A percentile compares a stretch with the other conserved stretches of the same genome.
Conservation (phyloP, 2,329 filamentous ascomycete genomes). For the Fusarium poae region DNA sequence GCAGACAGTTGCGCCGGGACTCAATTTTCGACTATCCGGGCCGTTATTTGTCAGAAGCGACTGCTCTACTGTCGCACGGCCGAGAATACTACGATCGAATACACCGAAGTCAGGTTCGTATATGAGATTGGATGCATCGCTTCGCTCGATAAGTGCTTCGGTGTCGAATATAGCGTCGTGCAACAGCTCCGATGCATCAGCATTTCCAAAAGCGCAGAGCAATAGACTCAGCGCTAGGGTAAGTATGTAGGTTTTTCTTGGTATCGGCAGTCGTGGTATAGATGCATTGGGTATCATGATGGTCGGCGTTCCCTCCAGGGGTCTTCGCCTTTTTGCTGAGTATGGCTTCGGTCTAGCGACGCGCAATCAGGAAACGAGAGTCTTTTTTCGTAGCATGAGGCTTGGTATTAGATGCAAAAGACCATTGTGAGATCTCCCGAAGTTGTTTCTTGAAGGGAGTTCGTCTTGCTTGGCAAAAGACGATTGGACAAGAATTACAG, state of each 20-base stretch:
- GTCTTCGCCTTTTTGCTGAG: conserved; percentile 44
- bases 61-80: conserved; percentile 67
- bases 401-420: conserved; percentile 28
- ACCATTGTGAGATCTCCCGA: conserved; percentile 38
- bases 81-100: conserved; percentile 73
- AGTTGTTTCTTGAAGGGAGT: conserved; percentile 1
- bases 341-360: conserved; percentile 24
- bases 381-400: conserved; percentile 27
- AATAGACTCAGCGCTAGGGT: conserved; percentile 68
- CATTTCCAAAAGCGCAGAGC: conserved; percentile 70
- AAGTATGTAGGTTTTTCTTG: conserved; percentile 70
- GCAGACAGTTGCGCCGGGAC: conserved; percentile 70
- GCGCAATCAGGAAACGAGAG: conserved; percentile 24
- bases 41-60: conserved; percentile 73
- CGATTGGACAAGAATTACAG: conserved; percentile 18
- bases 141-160: conserved; percentile 30
- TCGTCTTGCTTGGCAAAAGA: not conserved
- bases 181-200: conserved; percentile 69
- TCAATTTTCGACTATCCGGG: conserved; percentile 69
- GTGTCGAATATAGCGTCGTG: conserved; percentile 25
- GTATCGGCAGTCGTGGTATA: conserved; percentile 79
- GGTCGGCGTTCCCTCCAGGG: conserved; percentile 59
- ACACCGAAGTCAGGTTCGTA: conserved; percentile 73
- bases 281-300: conserved; percentile 74
- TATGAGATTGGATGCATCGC: conserved; percentile 43